Evolutionary conservation across 2,329 filamentous ascomycete species (phyloP), one percentile per base, ranked within the genome.

Genomic region (Paecilomyces fulvus): DNA sequence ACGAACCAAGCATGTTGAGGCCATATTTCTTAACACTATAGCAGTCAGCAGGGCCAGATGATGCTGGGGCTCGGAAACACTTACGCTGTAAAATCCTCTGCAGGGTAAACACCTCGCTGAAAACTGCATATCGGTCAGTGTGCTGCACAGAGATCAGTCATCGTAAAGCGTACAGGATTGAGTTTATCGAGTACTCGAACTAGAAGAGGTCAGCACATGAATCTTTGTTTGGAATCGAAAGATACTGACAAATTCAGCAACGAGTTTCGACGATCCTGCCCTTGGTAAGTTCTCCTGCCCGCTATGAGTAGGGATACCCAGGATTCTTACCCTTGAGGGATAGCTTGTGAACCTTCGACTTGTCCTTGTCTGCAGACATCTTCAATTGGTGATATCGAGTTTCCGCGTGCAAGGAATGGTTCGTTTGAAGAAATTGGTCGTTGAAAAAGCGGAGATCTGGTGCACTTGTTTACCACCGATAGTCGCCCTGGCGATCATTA

Each of bases 181-280:
- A 95, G 69, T 99, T 94, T 70, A 97, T 96, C 1, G 90, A 96
- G 75, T 96, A 99, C 80, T 99, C 91, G 70, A 99, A 99, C 73
- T 75, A 49, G 1, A 33, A 49, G 17, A 84, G 89, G 66, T 7
- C 30, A 30, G 53, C 59, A 9, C 3, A 50, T 65, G 55, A 50
- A 54, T 59, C 52, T 58, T 70, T 53, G 11, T 17, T 23, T 46
- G 10, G 46, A 37, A 20, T 9, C 20, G 48, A 46, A 50, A 30
- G 43, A 51, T 23, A 81, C 88, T 73, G 78, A 95, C 91, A 73
- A 99, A 99, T 78, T 99, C 94, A 49, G 92, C 89, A 57, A 97
- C 91, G 37, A 95, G 83, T 75, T 92, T 95, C 43, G 90, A 84
- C 64, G 85, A 88, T 56, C 85, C 83, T 85, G 61, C 49, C 25